A percentile compares a stretch with the other conserved stretches of the same genome.
Evolutionary conservation across 192 early-diverging fungal genomes (phyloP).

Genomic region (Funneliformis mosseae): DNA sequence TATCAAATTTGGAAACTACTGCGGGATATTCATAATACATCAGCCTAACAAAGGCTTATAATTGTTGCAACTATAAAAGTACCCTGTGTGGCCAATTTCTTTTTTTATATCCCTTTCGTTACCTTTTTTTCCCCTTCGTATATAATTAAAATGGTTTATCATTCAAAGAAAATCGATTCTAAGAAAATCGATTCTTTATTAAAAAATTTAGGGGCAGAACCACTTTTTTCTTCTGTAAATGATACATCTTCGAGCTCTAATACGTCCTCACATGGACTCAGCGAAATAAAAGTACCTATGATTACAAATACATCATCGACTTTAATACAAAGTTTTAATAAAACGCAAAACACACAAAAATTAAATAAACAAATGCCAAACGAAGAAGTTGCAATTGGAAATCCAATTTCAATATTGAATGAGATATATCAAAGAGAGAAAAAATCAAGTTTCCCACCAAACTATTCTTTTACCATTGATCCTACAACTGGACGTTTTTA

Average conservation of each 20-base stretch:
- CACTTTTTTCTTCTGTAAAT: background rate
- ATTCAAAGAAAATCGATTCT: no score
- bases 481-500: background rate
- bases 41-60: no score
- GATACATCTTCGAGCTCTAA: background rate
- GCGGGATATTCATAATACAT: no score
- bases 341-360: background rate
- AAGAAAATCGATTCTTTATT: background rate
- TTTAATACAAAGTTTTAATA: background rate
- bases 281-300: background rate
- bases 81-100: no score
- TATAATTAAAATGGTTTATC: no score
- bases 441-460: background rate
- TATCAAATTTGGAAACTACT: no score
- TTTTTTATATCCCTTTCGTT: no score
- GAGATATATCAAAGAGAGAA: conserved; percentile 1
- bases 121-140: no score
- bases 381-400: background rate
- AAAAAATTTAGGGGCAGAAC: conserved; percentile 16
- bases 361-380: background rate
- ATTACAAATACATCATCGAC: background rate
- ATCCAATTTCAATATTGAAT: conserved; percentile 22
- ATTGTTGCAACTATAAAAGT: no score
- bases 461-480: background rate
- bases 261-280: background rate